Evolutionary conservation across 2,329 filamentous ascomycete species (phyloP), one percentile per base, ranked within the genome.

Genomic region (Dothistroma pini): DNA sequence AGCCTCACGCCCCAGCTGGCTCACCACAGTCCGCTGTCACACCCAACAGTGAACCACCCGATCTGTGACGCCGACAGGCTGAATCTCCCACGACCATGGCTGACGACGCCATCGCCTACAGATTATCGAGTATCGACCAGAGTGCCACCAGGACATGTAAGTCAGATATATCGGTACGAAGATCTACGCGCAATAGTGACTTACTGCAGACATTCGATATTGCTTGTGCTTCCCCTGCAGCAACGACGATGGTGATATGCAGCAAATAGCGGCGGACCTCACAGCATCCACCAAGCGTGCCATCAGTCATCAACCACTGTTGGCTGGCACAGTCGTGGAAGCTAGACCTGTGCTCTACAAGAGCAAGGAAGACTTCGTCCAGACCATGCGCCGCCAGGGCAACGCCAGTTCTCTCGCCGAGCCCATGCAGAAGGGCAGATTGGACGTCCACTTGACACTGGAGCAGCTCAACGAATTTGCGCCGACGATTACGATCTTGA

Each of bases 51-150:
- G 34, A 49, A 21, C 54, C 41, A 38, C 31, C 31, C 38, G 11
- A 32, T 22, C 51, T 34, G 19, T 32, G 49, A 48, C 44, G 14
- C 54, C 32, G n/a, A 61, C 59, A 56, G 19, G 14, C 34, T n/a
- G 47, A 54, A 56, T 53, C 22, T 25, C 16, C 56, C 10, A n/a
- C 44, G 41, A 59, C n/a, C 49, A 66, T 64, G 62, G 54, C 63
- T 21, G 65, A 63, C 25, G 29, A 59, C 34, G 50, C 57, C 38
- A 48, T 53, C 7, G 25, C 48, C 10, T 66, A 61, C 51, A 56
- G 56, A 9, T 66, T 70, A 1, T 69, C 67, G 2, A 57, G 63
- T n/a, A 62, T 70, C 56, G 69, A 70, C 49, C 64, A 67, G 32
- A 56, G 55, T 22, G 41, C 55, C 16, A 51, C 58, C 12, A 54